Evolutionary conservation across 768 basidiomycete species (phyloP).

Genomic region (Lactarius quietus): DNA sequence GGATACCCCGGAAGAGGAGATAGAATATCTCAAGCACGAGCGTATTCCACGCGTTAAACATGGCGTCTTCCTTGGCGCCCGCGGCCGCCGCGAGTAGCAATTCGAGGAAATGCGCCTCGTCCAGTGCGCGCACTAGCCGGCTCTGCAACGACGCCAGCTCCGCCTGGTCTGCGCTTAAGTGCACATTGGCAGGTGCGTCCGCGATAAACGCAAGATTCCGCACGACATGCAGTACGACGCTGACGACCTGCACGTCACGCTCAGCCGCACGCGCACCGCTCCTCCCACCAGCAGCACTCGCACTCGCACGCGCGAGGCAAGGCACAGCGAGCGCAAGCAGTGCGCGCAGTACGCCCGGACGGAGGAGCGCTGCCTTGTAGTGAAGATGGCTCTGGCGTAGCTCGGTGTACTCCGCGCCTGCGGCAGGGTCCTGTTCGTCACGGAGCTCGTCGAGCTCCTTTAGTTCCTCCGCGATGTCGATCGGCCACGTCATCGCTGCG

Average conservation of each 20-base stretch:
- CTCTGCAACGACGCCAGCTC: slow-evolving; percentile 78
- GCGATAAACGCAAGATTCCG: slow-evolving; percentile 95
- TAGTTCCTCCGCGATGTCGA: slow-evolving; percentile 91
- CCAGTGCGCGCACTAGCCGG: slow-evolving; percentile 64
- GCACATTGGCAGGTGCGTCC: slow-evolving; percentile 71
- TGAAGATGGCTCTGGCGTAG: slow-evolving; percentile 74
- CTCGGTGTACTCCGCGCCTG: slow-evolving; percentile 84
- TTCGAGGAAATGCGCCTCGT: slow-evolving; percentile 68
- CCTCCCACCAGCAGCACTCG: too few relatives aligned
- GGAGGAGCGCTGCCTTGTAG: slow-evolving; percentile 82
- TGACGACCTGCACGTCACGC: slow-evolving; percentile 83
- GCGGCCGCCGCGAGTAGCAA: slow-evolving; percentile 84
- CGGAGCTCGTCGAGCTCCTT: slow-evolving; percentile 89
- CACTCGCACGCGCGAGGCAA: slow-evolving; percentile 57
- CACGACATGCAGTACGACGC: slow-evolving; percentile 81
- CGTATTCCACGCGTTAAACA: slow-evolving; percentile 84
- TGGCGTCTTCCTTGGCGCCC: slow-evolving; percentile 67
- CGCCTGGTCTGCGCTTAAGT: slow-evolving; percentile 71
- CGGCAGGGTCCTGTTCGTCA: slow-evolving; percentile 71
- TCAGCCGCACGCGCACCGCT: slow-evolving; percentile 42
- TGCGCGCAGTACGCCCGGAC: slow-evolving; percentile 63
- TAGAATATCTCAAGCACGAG: slow-evolving; percentile 92
- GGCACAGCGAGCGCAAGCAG: slow-evolving; percentile 75
- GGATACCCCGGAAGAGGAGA: slow-evolving; percentile 79
- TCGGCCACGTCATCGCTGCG: slow-evolving; percentile 99